A percentile compares a stretch with the other conserved stretches of the same genome.
These are phyloP conservation scores for Musa balbisiana DNA, from an alignment of 202 grass and related monocot genomes.

Conservation along the genomic window DNA sequence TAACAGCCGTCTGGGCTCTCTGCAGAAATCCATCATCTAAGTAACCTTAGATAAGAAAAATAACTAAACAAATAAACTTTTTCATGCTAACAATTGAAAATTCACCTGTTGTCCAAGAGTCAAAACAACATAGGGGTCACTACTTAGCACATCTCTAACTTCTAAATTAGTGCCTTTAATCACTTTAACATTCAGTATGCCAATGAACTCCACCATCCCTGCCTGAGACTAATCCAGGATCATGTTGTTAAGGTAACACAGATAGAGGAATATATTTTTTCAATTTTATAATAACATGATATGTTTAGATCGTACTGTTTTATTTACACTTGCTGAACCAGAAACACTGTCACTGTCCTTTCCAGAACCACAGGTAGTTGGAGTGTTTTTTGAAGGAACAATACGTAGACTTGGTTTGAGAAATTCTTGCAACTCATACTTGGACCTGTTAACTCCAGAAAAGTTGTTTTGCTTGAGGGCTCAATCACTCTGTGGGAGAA, in stretches of 20 bases:
- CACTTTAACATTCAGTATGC: constrained; percentile 65
- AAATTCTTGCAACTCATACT: constrained; percentile 77
- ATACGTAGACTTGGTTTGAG: constrained; percentile 65
- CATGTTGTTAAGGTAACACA: background rate
- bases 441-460: constrained; percentile 32
- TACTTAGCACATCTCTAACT: constrained; percentile 56
- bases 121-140: constrained; percentile 62
- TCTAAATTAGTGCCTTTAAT: constrained; percentile 59
- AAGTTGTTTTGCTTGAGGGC: background rate
- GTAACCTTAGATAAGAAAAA: background rate
- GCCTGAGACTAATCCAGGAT: constrained; percentile 24
- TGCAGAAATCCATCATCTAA: constrained; percentile 22
- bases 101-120: constrained; percentile 64
- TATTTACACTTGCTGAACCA: constrained; percentile 46
- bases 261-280: background rate
- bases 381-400: constrained; percentile 37
- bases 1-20: constrained; percentile 51
- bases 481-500: background rate
- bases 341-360: constrained; percentile 17
- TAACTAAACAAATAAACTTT: background rate
- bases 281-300: background rate
- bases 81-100: background rate
- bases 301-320: constrained; percentile 26
- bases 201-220: constrained; percentile 83
- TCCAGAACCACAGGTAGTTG: constrained; percentile 7